These are phyloP conservation scores for Pulveroboletus sp. DNA, from an alignment of 768 basidiomycete genomes.

Conservation along the genomic window DNA sequence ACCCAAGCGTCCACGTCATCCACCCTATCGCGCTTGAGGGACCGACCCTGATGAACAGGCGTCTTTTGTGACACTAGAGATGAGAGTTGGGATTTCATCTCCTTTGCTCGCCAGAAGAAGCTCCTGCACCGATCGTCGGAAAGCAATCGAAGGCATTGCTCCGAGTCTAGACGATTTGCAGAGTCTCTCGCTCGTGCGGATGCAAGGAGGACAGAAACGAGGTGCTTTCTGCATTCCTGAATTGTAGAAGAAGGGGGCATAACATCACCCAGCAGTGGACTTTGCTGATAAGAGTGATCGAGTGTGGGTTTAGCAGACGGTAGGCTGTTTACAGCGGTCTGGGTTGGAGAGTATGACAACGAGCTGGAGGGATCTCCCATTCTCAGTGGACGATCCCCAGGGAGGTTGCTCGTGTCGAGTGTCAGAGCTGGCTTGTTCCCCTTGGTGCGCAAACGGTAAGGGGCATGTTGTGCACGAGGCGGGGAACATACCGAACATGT, in stretches of 20 bases:
- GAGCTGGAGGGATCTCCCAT: slow-evolving; percentile 1
- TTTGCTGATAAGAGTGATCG: slow-evolving; percentile 2
- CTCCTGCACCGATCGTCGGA: slow-evolving; percentile 24
- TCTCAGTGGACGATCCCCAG: slow-evolving; percentile 1
- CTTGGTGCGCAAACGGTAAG: slow-evolving; percentile 6
- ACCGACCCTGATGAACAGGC: not conserved
- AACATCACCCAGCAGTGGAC: slow-evolving; percentile 5
- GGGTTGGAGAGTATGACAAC: slow-evolving; percentile 10
- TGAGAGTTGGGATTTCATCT: slow-evolving; percentile 23
- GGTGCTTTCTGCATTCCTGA: slow-evolving; percentile 25
- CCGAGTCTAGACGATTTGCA: slow-evolving; percentile 8
- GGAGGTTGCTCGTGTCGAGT: slow-evolving; percentile 15
- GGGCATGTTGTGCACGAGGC: slow-evolving; percentile 2
- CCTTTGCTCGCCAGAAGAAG: slow-evolving; percentile 20
- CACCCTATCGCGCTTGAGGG: slow-evolving; percentile 8
- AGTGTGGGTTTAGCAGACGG: not conserved
- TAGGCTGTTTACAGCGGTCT: slow-evolving; percentile 9
- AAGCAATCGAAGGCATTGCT: slow-evolving; percentile 22
- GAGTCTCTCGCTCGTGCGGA: slow-evolving; percentile 14
- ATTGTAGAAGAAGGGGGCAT: slow-evolving; percentile 9
- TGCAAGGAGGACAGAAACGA: slow-evolving; percentile 23
- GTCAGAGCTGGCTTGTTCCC: slow-evolving; percentile 6
- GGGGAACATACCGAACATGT: slow-evolving; percentile 19
- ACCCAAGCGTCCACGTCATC: slow-evolving; percentile 12
- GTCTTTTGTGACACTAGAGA: slow-evolving; percentile 6